Conservation (phyloP, 345 rosid genomes). For the Gossypium anomalum region DNA sequence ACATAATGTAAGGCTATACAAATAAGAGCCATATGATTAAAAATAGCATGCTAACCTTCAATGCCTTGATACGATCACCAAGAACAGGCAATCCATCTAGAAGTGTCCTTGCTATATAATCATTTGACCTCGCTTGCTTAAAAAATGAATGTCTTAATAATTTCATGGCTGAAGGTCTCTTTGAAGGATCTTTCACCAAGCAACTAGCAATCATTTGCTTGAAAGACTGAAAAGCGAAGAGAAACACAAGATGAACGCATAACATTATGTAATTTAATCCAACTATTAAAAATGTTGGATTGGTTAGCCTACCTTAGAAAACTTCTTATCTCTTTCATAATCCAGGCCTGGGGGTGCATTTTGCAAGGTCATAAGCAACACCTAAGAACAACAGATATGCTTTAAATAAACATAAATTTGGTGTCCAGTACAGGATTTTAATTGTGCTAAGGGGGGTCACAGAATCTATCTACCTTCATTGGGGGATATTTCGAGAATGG, state of each 20-base stretch:
- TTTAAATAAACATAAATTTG: slow-evolving; percentile 22
- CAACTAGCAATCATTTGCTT: slow-evolving; percentile 99
- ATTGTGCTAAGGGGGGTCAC: slow-evolving; percentile 4
- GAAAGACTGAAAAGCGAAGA: slow-evolving; percentile 58
- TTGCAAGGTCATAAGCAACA: slow-evolving; percentile 98
- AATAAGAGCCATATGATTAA: neutral
- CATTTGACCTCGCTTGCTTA: slow-evolving; percentile 93
- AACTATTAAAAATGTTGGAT: slow-evolving; percentile 17
- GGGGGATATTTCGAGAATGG: slow-evolving; percentile 99
- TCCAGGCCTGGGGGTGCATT: slow-evolving; percentile 98
- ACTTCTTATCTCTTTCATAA: slow-evolving; percentile 91
- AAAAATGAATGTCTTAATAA: slow-evolving; percentile 89
- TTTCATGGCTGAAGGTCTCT: slow-evolving; percentile 86
- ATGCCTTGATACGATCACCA: slow-evolving; percentile 85
- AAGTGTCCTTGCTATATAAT: slow-evolving; percentile 66
- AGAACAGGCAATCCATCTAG: slow-evolving; percentile 90
- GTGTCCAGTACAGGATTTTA: slow-evolving; percentile 6
- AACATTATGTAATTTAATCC: neutral
- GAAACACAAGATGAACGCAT: slow-evolving; percentile 17
- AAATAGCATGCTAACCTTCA: slow-evolving; percentile 51
- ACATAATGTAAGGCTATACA: neutral
- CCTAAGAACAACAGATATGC: slow-evolving; percentile 41
- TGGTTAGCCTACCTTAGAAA: slow-evolving; percentile 62
- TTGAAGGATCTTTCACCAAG: slow-evolving; percentile 93
- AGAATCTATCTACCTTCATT: slow-evolving; percentile 66